Evolutionary conservation across 129 eudicot species (phyloP), one percentile per base, ranked within the genome.

Genomic region (Glebionis coronaria): DNA sequence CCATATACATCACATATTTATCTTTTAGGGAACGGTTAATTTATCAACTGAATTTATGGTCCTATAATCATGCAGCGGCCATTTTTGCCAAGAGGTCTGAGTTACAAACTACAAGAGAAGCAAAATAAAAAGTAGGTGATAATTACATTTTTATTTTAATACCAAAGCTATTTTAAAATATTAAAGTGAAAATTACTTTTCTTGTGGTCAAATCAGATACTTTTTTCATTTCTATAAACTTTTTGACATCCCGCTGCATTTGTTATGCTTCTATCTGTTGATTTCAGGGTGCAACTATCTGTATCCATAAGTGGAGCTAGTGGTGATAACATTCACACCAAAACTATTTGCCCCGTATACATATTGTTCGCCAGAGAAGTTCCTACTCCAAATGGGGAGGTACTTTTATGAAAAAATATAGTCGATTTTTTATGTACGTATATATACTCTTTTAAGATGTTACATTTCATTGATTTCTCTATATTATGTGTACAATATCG

Each of bases 51-150:
- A 35, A 35, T 35, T 35, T 35, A 35, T 35, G 42, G 38, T 62
- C 59, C 69, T 75, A 38, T 68, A 12, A 67, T 61, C 47, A 63
- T 82, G 86, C 85, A 94, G 99, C 95, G 97, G 10, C 81, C 69
- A 28, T 86, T 84, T 79, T 88, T 89, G 65, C 87, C 87, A 69
- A 78, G 99, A 85, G 79, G 93, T 73, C 71, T 94, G 73, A 79
- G 50, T 38, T 94, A 94, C 95, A 89, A 86, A 65, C 55, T 82
- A 63, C 85, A 78, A 57, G 99, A 82, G 64, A 89, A 86, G 78
- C 74, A 75, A 88, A 80, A 70, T 63, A 82, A 72, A 70, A 86
- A 90, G 99, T 87, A 75, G 75, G 55, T n/a, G 46, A 40, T 62
- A 46, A 31, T 31, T 40, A 14, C 76, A 63, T 38, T 31, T 31